Percentiles rank a stretch among this genome's conserved stretches.
These are phyloP conservation scores for Camellia granthamiana DNA, from an alignment of 148 eudicot species.

Conservation along the genomic window DNA sequence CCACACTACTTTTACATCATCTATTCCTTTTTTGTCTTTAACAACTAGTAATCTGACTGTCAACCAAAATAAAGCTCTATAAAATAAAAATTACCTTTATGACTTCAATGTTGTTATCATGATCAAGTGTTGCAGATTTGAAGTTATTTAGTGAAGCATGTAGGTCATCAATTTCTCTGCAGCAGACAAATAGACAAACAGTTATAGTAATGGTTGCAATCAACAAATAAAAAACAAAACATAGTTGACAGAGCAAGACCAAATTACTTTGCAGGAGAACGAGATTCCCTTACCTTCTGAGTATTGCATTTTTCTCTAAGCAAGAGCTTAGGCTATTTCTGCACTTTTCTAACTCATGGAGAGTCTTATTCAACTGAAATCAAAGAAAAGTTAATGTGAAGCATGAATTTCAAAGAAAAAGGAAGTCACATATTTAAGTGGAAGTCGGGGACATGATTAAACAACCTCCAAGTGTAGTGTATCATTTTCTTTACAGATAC, in stretches of 20 bases:
- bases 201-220: neutral
- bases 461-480: constrained; percentile 51
- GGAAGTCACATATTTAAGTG: neutral
- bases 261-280: neutral
- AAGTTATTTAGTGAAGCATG: constrained; percentile 35
- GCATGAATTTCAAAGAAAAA: neutral
- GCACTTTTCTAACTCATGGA: constrained; percentile 57
- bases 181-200: constrained; percentile 5
- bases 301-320: constrained; percentile 56
- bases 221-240: neutral
- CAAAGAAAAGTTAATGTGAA: constrained; percentile 13
- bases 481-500: constrained; percentile 28
- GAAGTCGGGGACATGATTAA: neutral
- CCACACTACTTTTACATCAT: neutral
- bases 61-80: neutral
- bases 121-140: constrained; percentile 24
- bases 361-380: constrained; percentile 47
- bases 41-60: neutral
- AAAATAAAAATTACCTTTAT: constrained; percentile 43
- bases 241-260: neutral
- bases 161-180: constrained; percentile 68
- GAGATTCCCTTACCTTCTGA: constrained; percentile 49
- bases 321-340: constrained; percentile 60
- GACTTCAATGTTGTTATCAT: constrained; percentile 32
- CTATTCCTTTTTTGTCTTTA: neutral